Evolutionary conservation across 169 alveolate genomes (phyloP), one percentile per base, ranked within the genome.

Genomic region (Plasmodium yoelii): DNA sequence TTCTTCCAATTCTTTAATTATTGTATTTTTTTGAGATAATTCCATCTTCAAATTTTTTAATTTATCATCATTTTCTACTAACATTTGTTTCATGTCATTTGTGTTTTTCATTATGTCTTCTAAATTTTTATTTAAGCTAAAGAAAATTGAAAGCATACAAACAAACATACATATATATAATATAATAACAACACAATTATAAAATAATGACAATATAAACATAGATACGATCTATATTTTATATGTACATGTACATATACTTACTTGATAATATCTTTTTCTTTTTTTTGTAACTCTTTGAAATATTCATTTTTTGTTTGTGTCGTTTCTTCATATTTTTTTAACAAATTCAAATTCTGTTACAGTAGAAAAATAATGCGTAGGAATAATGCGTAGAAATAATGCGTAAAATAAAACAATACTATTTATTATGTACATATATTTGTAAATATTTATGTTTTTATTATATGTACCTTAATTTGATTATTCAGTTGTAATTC

Each of bases 91-190:
- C 88, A 77, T 77, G 59, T 77, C 77, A 19, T 74, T 42, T 1
- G 65, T 75, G 75, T 77, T 77, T 77, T 64, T 65, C 19, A 69
- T 77, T 64, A 77, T 61, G n/a, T 77, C 51, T 39, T 42, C 46
- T 22, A 77, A 12, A 39, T 77, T 77, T 53, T 10, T 53, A 51
- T 61, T 77, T 39, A 77, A 64, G 47, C 88, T 77, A 44, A 34
- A 28, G 42, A 34, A 19, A 19, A 28, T 22, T 57, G 19, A 44
- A 10, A 64, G 49, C 15, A 26, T 47, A 7, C 2, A 75, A 6
- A 75, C 8, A 34, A 64, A 63, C 15, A 26, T 47, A 7, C 2
- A 75, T 12, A 75, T 18, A 34, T 22, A 46, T 7, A 49, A 1
- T 57, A 51, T 7, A 13, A 12, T 28, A 56, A 34, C 2, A 47